Percentiles rank a stretch among this genome's conserved stretches.
These are phyloP conservation scores for Calonectria honghensis DNA, from an alignment of 2,329 filamentous ascomycete species.

Conservation along the genomic window DNA sequence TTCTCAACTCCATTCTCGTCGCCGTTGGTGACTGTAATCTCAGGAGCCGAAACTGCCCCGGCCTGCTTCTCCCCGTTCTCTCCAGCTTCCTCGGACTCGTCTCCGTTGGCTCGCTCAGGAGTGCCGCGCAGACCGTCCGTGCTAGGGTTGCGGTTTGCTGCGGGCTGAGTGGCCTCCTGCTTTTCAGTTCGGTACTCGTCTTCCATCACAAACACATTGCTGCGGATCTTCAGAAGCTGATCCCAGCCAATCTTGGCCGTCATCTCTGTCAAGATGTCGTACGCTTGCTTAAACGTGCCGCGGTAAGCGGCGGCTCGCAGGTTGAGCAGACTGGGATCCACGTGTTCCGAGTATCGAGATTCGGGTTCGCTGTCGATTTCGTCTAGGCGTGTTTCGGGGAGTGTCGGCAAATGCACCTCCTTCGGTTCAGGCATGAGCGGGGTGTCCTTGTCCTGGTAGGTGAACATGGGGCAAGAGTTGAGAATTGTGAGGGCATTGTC, in stretches of 20 bases:
- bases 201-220: constrained; percentile 99
- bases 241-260: constrained; percentile 99
- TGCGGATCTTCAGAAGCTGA: constrained; percentile 93
- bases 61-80: constrained; percentile 58
- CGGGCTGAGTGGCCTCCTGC: constrained; percentile 73
- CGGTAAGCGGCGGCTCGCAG: constrained; percentile 93
- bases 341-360: constrained; percentile 86
- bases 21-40: constrained; percentile 57
- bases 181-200: constrained; percentile 97
- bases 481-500: constrained; percentile 95
- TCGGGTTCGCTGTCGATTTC: constrained; percentile 96
- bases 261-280: constrained; percentile 95
- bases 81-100: constrained; percentile 61
- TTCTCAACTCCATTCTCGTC: constrained; percentile 78
- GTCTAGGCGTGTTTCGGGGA: constrained; percentile 92
- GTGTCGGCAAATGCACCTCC: constrained; percentile 89
- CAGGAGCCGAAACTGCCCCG: constrained; percentile 47
- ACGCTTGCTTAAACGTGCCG: constrained; percentile 96
- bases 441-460: constrained; percentile 98
- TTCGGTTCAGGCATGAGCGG: constrained; percentile 95
- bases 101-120: constrained; percentile 75
- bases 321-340: constrained; percentile 90
- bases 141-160: constrained; percentile 82
- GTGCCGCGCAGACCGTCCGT: constrained; percentile 85
- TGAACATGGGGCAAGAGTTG: constrained; percentile 99